Percentiles rank a stretch among this genome's conserved stretches.
Conservation (phyloP, 1,284 basidiomycete genomes). For the Papiliotrema flavescens region DNA sequence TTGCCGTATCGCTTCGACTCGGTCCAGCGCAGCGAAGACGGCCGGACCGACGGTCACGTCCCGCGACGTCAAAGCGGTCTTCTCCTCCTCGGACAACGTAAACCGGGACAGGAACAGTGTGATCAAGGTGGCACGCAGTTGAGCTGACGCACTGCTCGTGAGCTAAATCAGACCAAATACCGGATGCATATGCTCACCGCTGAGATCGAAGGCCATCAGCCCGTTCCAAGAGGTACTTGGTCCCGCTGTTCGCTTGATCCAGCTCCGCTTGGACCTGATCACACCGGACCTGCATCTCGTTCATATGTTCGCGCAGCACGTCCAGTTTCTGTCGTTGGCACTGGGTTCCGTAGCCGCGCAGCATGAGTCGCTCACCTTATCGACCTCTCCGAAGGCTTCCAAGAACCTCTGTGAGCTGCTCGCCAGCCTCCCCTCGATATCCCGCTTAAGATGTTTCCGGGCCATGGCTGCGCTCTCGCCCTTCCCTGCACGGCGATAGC, state of each 20-base stretch:
- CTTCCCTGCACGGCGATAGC: slow-evolving; percentile 28
- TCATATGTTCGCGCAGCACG: slow-evolving; percentile 68
- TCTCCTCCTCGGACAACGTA: slow-evolving; percentile 71
- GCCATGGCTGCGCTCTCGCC: slow-evolving; percentile 56
- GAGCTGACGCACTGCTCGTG: slow-evolving; percentile 53
- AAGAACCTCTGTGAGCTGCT: slow-evolving; percentile 77
- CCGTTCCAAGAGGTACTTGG: slow-evolving; percentile 76
- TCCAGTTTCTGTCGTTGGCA: slow-evolving; percentile 63
- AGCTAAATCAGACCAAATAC: background rate
- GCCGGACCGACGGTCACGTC: slow-evolving; percentile 68
- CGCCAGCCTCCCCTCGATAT: slow-evolving; percentile 76
- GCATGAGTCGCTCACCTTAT: slow-evolving; percentile 62
- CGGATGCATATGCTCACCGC: slow-evolving; percentile 54
- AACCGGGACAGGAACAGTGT: slow-evolving; percentile 77
- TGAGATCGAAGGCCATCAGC: slow-evolving; percentile 78
- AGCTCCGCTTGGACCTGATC: slow-evolving; percentile 77
- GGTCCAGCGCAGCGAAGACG: slow-evolving; percentile 84
- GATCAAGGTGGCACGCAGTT: slow-evolving; percentile 65
- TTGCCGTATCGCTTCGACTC: slow-evolving; percentile 71
- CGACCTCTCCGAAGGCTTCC: slow-evolving; percentile 76
- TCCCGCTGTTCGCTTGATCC: slow-evolving; percentile 69
- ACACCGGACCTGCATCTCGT: slow-evolving; percentile 73
- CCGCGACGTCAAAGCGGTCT: slow-evolving; percentile 68
- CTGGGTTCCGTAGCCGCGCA: background rate
- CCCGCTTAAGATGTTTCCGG: slow-evolving; percentile 71